Percentiles rank a stretch among this genome's conserved stretches.
Conservation (phyloP, 2,329 filamentous ascomycete genomes). For the Diaporthe aspalathi region DNA sequence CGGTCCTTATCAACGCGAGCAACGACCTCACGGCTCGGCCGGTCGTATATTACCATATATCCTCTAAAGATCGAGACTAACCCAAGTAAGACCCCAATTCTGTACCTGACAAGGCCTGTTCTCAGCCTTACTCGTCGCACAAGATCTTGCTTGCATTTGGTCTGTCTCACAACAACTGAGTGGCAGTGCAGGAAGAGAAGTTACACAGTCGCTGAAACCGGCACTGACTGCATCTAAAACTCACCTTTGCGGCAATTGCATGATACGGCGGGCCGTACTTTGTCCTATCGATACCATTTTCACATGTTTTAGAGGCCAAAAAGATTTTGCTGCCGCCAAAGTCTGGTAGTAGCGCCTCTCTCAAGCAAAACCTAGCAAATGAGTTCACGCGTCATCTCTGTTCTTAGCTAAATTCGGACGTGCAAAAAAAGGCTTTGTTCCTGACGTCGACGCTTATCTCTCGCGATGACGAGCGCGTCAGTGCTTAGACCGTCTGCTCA, state of each 20-base stretch:
- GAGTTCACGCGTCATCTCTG: slow-evolving; percentile 5
- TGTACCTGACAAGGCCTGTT: background rate
- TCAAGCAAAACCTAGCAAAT: slow-evolving; percentile 15
- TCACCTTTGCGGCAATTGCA: background rate
- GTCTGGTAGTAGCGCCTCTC: slow-evolving; percentile 8
- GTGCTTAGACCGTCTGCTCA: background rate
- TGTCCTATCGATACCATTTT: slow-evolving; percentile 17
- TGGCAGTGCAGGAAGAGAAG: background rate
- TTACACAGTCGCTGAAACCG: background rate
- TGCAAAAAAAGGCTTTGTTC: slow-evolving; percentile 12
- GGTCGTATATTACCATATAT: slow-evolving; percentile 18
- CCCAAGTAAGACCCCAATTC: background rate
- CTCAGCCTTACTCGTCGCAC: slow-evolving; percentile 28
- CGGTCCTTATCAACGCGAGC: slow-evolving; percentile 14
- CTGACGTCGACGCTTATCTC: background rate
- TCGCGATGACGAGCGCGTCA: slow-evolving; percentile 22
- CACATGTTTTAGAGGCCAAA: slow-evolving; percentile 13
- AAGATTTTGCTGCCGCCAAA: background rate
- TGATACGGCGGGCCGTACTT: background rate
- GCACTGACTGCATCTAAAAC: background rate
- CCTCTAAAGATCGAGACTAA: slow-evolving; percentile 19
- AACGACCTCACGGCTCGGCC: slow-evolving; percentile 18
- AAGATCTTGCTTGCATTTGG: slow-evolving; percentile 24
- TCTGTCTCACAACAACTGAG: background rate
- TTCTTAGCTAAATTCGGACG: slow-evolving; percentile 13